These are phyloP conservation scores for Piloderma croceum DNA, from an alignment of 768 basidiomycete genomes.

Conservation along the genomic window DNA sequence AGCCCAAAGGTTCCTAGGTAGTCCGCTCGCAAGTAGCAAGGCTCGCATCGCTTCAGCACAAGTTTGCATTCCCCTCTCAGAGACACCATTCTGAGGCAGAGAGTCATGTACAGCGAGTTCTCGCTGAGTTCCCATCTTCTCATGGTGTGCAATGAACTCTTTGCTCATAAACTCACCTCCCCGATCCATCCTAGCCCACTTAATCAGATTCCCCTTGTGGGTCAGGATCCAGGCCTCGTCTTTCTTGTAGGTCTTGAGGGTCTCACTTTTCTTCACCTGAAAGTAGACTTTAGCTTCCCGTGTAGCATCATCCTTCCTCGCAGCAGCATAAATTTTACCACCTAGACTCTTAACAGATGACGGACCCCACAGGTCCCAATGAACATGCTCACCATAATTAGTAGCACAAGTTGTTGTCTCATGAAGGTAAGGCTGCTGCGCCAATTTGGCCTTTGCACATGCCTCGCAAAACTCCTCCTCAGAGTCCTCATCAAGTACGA, in stretches of 20 bases:
- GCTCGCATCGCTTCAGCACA: slow-evolving; percentile 27
- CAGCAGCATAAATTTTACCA: slow-evolving; percentile 26
- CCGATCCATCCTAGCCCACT: slow-evolving; percentile 22
- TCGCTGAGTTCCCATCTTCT: slow-evolving; percentile 13
- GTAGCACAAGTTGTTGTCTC: background rate
- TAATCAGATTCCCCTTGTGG: slow-evolving; percentile 21
- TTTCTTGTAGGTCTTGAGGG: slow-evolving; percentile 19
- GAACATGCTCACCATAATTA: slow-evolving; percentile 1
- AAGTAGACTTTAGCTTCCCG: slow-evolving; percentile 20
- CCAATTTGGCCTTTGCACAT: slow-evolving; percentile 27
- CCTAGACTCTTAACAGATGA: slow-evolving; percentile 13
- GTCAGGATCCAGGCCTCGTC: slow-evolving; percentile 22
- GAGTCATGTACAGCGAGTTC: slow-evolving; percentile 21
- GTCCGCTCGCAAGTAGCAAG: slow-evolving; percentile 20
- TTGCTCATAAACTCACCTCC: slow-evolving; percentile 26
- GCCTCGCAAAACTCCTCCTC: slow-evolving; percentile 22
- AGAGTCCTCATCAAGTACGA: slow-evolving; percentile 19
- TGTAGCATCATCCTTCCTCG: slow-evolving; percentile 32
- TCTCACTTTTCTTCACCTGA: slow-evolving; percentile 25
- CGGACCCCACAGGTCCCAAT: slow-evolving; percentile 24
- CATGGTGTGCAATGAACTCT: slow-evolving; percentile 15
- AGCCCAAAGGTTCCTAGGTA: slow-evolving; percentile 31
- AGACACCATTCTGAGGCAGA: slow-evolving; percentile 34
- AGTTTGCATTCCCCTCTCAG: slow-evolving; percentile 30
- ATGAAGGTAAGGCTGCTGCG: slow-evolving; percentile 19